phyloP scores from a whole-genome alignment of 768 basidiomycete genomes.

The Lactifluus rugatus region DNA sequence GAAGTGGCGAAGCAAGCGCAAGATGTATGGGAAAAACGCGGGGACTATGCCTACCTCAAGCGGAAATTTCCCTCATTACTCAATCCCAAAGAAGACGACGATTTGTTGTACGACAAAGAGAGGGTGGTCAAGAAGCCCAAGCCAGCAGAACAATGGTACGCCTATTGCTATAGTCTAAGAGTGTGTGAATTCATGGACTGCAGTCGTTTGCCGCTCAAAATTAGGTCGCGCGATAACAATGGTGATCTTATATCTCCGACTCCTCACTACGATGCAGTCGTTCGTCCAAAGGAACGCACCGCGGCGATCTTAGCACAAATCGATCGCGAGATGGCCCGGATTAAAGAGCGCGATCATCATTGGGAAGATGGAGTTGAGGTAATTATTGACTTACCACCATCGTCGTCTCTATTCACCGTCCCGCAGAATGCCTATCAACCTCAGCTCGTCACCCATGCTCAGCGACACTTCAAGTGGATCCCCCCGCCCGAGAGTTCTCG shows the following conservation, averaged over 20 bases:
- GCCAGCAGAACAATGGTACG: conserved; percentile 24
- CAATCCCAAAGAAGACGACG: conserved; percentile 55
- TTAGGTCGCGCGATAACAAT: conserved; percentile 37
- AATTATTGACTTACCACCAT: conserved; percentile 13
- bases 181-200: background rate
- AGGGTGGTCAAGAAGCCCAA: conserved; percentile 51
- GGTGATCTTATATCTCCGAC: conserved; percentile 32
- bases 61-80: conserved; percentile 55
- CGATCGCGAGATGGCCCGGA: conserved; percentile 44
- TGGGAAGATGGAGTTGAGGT: conserved; percentile 90
- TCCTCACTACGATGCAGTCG: conserved; percentile 38
- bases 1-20: conserved; percentile 48
- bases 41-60: conserved; percentile 69
- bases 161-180: conserved; percentile 1
- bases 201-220: conserved; percentile 41
- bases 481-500: conserved; percentile 31
- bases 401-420: conserved; percentile 2
- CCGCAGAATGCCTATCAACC: conserved; percentile 63
- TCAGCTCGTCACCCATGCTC: conserved; percentile 43
- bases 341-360: conserved; percentile 64
- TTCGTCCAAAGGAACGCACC: conserved; percentile 60
- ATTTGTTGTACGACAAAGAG: conserved; percentile 64
- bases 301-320: conserved; percentile 49
- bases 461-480: conserved; percentile 59
- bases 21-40: conserved; percentile 70